Base-by-base conservation (phyloP, 169 alveolate species). In the Blepharisma undulans region DNA sequence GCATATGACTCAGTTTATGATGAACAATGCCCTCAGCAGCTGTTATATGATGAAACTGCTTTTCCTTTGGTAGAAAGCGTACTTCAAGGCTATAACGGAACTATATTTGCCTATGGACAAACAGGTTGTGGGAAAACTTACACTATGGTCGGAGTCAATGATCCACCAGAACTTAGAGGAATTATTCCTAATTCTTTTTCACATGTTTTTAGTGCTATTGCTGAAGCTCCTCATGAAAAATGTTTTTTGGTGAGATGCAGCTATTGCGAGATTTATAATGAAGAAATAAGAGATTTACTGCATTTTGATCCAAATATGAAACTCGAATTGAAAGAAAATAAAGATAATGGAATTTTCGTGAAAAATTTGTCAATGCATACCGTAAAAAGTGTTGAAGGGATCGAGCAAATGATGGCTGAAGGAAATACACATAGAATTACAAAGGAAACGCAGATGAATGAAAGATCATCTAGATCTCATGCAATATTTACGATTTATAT, bases 141-240 rank as follows among this genome's bases (percentile, higher is more conserved):
- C 87, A 97, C 97, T 4, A 95, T 95, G 98, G 93, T 91, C 86
- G 98, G 98, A 60, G 88, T 88, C 79, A 92, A 93, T 29, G 94
- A 96, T 22, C 89, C 90, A 48, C 94, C 93, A 30, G 97, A 92
- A 21, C 80, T 72, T 33, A 94, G 96, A 77, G 99, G 99, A 59
- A 97, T 98, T 48, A 98, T 97, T 90, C 99, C 99, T 2, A 95
- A 99, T 74, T 93, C 99, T 19, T 97, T 98, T 79, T 98, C 95
- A 82, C 98, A 97, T 90, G 96, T 98, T 66, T 97, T 98, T 95
- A 95, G 95, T 92, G 90, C 92, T 34, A 97, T 97, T 25, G 95
- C 92, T 84, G 95, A 93, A 66, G 94, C 94, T 8, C 95, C 93
- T 29, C 88, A 90, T 6, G 94, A 93, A 76, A 93, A 89, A 34